Base-by-base conservation (phyloP, 495 filamentous ascomycete species). In the Penicillium alfredii region DNA sequence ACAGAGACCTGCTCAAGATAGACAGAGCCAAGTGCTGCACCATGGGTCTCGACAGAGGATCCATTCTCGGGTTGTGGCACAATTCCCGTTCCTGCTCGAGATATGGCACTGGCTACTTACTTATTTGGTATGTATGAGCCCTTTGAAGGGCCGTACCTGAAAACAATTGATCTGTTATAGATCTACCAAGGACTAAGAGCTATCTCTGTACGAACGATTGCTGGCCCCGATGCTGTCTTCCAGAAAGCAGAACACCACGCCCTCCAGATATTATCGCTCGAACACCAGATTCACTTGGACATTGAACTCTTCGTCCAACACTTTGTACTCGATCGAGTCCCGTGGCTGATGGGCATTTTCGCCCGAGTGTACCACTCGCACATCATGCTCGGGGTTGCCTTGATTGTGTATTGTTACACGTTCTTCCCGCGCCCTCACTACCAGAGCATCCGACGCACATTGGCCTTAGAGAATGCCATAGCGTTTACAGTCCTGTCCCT, bases 21-120 rank as follows among this genome's bases (percentile, higher is more conserved):
- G 12, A 23, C 18, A 14, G 33, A 33, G 3, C 28, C 18, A 2
- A 20, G 24, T n/a, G n/a, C n/a, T n/a, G n/a, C n/a, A n/a, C n/a
- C n/a, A n/a, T n/a, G n/a, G n/a, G n/a, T n/a, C n/a, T n/a, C n/a
- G n/a, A n/a, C n/a, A n/a, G n/a, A n/a, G n/a, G n/a, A n/a, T n/a
- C n/a, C 8, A 4, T 29, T 72, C 71, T 30, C 68, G 70, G 14
- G 40, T 69, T 11, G 43, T 66, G 19, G 56, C 53, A 23, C 53
- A 51, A 6, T 69, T 58, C 28, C 63, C 60, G 31, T 86, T 51
- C 60, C 63, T 51, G 66, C 69, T 53, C 56, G 82, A 58, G 76
- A 86, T 63, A 73, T 78, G 49, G 58, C 94, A 45, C 69, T 94
- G 37, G 84, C 78, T 40, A 60, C 74, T 45, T 61, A 81, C 72